phyloP scores from a whole-genome alignment of 2,329 filamentous ascomycete genomes.

The Pseudogymnoascus verrucosus region DNA sequence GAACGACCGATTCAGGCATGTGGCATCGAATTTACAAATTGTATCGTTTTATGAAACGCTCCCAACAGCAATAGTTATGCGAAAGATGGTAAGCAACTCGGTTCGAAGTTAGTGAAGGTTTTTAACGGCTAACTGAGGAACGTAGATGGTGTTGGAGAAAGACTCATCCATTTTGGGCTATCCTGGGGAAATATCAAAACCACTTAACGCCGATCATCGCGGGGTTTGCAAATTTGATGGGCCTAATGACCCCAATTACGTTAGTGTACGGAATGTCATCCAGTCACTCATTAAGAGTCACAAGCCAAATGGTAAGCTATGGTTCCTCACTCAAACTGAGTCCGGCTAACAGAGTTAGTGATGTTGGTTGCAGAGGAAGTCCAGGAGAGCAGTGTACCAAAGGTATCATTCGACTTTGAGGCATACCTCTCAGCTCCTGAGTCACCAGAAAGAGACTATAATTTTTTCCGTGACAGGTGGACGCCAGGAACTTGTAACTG shows the following conservation, averaged over 20 bases:
- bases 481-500: too few relatives aligned
- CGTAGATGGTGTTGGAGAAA: conserved; percentile 21
- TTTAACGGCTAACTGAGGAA: not conserved
- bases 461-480: too few relatives aligned
- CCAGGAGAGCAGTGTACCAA: too few relatives aligned
- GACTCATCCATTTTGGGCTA: conserved; percentile 24
- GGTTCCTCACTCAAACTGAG: too few relatives aligned
- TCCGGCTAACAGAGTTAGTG: too few relatives aligned
- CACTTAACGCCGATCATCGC: conserved; percentile 27
- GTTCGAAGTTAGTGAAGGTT: too few relatives aligned
- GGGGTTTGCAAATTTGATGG: conserved; percentile 26
- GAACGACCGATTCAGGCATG: not conserved
- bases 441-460: too few relatives aligned
- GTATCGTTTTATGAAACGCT: not conserved
- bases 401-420: too few relatives aligned
- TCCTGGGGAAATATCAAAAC: conserved; percentile 18
- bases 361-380: too few relatives aligned
- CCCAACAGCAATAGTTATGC: not conserved
- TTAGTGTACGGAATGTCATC: conserved; percentile 22
- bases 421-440: too few relatives aligned
- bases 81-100: not conserved
- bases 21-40: not conserved
- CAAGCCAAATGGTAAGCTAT: not conserved
- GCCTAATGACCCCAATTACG: conserved; percentile 29
- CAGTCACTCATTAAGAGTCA: not conserved